Evolutionary conservation across 106 monocot genomes (phyloP), one percentile per base, ranked within the genome.

Genomic region (Dendrobium catenatum): DNA sequence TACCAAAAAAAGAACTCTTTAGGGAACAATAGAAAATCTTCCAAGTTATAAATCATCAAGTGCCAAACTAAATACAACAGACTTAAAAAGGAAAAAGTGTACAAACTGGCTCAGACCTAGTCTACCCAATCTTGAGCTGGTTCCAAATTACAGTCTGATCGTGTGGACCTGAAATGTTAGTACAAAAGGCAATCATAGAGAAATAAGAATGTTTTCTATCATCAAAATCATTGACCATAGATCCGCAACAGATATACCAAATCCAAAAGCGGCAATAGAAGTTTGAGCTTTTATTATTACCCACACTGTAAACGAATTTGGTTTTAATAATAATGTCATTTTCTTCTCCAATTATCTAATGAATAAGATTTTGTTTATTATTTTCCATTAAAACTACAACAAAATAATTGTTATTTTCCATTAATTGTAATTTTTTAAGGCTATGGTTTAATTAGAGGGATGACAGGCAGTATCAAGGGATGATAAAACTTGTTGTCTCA

Each of bases 401-500:
- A 27, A 54, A 27, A 43, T 9, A 49, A 7, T 49, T 49, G 54
- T n/a, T 54, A 49, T 0, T 77, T 77, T 54, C 47, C 29, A 3
- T 48, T 6, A 72, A 17, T 56, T 56, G 20, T 44, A 6, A 31
- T 54, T 7, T 77, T 15, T 76, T 7, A 37, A 95, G 95, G 92
- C 7, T 89, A 90, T 83, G 79, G 73, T 9, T 31, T 81, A 78
- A 79, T 87, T 84, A 81, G 89, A 55, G 84, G 86, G 10, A 84
- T 87, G 79, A 68, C 77, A 77, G 76, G 66, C 1, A 79, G 89
- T 2, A 68, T 81, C 61, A 92, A 90, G 78, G 80, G 86, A 48
- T 95, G 95, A 68, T 93, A 95, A 40, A 82, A 80, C 24, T 90
- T 90, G 11, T 27, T 95, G 88, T 88, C 95, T 4, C 95, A 89